These are phyloP conservation scores for Diplodia intermedia DNA, from an alignment of 2,329 filamentous ascomycete species.

Conservation along the genomic window DNA sequence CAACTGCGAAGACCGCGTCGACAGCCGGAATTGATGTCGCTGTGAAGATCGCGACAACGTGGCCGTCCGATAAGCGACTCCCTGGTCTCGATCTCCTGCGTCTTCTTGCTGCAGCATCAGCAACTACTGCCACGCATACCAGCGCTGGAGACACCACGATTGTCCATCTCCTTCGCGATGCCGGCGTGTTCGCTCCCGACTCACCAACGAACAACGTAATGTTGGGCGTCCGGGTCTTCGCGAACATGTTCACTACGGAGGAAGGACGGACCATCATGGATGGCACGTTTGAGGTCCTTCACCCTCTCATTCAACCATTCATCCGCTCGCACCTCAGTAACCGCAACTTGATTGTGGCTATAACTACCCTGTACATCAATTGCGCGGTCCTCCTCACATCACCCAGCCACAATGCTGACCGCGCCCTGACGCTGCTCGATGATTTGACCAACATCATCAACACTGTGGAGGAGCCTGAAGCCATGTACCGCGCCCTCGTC, in stretches of 20 bases:
- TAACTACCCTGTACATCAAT: slow-evolving; percentile 85
- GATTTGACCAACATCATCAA: slow-evolving; percentile 69
- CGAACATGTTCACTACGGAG: slow-evolving; percentile 80
- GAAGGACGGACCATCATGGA: slow-evolving; percentile 69
- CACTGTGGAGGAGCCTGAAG: slow-evolving; percentile 77
- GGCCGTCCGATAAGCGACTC: slow-evolving; percentile 81
- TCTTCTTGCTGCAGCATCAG: slow-evolving; percentile 73
- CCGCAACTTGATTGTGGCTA: slow-evolving; percentile 81
- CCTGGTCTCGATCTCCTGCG: slow-evolving; percentile 87
- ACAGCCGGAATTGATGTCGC: slow-evolving; percentile 66
- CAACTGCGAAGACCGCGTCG: slow-evolving; percentile 38
- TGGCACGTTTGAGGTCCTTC: slow-evolving; percentile 64
- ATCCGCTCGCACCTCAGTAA: slow-evolving; percentile 64
- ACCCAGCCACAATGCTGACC: slow-evolving; percentile 57
- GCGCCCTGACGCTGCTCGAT: slow-evolving; percentile 63
- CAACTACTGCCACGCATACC: slow-evolving; percentile 68
- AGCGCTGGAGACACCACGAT: slow-evolving; percentile 64
- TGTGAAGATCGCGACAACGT: slow-evolving; percentile 74
- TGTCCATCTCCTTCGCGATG: slow-evolving; percentile 65
- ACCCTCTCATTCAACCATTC: slow-evolving; percentile 69
- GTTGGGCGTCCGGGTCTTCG: slow-evolving; percentile 81
- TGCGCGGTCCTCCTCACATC: slow-evolving; percentile 74
- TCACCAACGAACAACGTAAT: slow-evolving; percentile 81
- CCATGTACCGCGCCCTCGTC: slow-evolving; percentile 81
- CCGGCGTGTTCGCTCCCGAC: slow-evolving; percentile 63